Evolutionary conservation across 2,329 filamentous ascomycete species (phyloP).

Genomic region (Pezicula carpinea): DNA sequence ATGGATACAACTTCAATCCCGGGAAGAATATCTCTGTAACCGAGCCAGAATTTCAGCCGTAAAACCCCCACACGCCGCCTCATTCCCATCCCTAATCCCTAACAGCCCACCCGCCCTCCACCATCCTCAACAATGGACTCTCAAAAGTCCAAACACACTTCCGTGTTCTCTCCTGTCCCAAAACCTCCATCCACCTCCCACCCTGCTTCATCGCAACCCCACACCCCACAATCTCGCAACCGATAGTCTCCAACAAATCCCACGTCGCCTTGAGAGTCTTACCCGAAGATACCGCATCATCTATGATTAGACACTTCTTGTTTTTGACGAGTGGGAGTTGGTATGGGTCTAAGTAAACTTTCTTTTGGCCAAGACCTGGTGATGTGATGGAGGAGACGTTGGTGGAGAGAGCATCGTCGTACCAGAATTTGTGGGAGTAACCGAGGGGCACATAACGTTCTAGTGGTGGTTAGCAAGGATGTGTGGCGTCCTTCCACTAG

Average conservation of each 20-base stretch:
- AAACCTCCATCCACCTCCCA: slow-evolving; percentile 13
- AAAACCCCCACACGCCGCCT: too few species aligned
- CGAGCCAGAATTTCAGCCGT: too few species aligned
- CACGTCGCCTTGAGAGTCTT: slow-evolving; percentile 21
- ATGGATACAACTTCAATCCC: too few species aligned
- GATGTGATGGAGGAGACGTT: slow-evolving; percentile 23
- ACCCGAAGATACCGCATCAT: slow-evolving; percentile 25
- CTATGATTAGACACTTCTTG: slow-evolving; percentile 19
- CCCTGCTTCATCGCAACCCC: slow-evolving; percentile 26
- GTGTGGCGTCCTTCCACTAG: too few species aligned
- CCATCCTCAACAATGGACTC: slow-evolving; percentile 19
- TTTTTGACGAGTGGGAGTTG: slow-evolving; percentile 16
- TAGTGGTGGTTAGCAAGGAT: slow-evolving; percentile 2
- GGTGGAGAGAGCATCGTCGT: slow-evolving; percentile 17
- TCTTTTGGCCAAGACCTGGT: slow-evolving; percentile 14
- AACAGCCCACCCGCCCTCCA: slow-evolving; percentile 20
- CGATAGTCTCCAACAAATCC: slow-evolving; percentile 22
- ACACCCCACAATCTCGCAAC: slow-evolving; percentile 14
- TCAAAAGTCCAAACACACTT: slow-evolving; percentile 20
- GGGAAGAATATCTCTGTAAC: too few species aligned
- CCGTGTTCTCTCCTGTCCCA: slow-evolving; percentile 13
- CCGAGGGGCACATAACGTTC: slow-evolving; percentile 24
- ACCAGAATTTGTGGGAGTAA: slow-evolving; percentile 28
- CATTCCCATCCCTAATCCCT: neutral
- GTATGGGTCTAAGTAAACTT: slow-evolving; percentile 22